Conservation (phyloP, 805 yeast genomes). For the Kodamaea fukazawae region DNA sequence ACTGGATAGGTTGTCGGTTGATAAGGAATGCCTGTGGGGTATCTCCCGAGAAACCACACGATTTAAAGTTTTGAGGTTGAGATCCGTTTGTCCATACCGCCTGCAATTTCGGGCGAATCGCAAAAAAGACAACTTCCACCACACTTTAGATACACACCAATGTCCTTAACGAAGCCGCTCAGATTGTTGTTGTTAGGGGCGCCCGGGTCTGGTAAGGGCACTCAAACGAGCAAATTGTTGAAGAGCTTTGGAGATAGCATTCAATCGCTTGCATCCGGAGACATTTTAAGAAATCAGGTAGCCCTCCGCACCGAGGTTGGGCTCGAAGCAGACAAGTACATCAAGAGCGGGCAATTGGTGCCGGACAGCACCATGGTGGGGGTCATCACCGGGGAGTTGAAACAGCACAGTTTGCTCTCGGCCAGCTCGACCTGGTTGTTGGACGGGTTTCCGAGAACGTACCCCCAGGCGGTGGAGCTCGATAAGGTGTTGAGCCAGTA, state of each 20-base stretch:
- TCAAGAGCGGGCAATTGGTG: constrained; percentile 62
- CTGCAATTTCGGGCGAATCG: no score
- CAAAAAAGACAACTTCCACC: no score
- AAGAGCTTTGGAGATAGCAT: constrained; percentile 48
- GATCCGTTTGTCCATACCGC: no score
- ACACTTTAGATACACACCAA: neutral
- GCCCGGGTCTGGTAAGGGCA: constrained; percentile 96
- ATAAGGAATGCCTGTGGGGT: no score
- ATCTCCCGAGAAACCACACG: no score
- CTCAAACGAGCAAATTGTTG: constrained; percentile 68
- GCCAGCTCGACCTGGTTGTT: constrained; percentile 60
- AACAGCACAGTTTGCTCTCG: constrained; percentile 41
- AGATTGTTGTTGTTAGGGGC: constrained; percentile 82
- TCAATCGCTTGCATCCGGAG: constrained; percentile 77
- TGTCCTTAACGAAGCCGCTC: constrained; percentile 38
- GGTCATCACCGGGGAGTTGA: constrained; percentile 53
- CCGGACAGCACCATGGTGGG: constrained; percentile 70
- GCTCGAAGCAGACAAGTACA: constrained; percentile 50
- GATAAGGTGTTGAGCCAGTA: constrained; percentile 40
- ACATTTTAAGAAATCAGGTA: constrained; percentile 70
- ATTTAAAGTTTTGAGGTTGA: no score
- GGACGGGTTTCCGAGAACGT: constrained; percentile 91
- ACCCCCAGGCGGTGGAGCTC: constrained; percentile 63
- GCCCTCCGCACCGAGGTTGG: constrained; percentile 54
- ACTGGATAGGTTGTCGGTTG: no score